Evolutionary conservation across 176 grass and related monocot genomes (phyloP).

Genomic region (Phoenix roebelenii): DNA sequence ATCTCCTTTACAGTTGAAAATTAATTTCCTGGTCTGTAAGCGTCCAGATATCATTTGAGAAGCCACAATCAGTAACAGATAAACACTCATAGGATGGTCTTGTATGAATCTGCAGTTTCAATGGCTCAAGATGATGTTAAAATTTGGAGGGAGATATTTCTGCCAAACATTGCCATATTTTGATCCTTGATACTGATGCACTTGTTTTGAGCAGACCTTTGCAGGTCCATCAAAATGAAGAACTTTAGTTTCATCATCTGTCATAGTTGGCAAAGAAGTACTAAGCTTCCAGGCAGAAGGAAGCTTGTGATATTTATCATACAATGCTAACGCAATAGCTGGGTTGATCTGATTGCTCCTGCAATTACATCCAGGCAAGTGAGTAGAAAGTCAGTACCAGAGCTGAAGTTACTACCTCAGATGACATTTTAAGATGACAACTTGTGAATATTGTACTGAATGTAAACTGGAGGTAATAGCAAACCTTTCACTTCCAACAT

Average conservation of each 20-base stretch:
- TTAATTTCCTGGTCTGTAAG: too few relatives aligned
- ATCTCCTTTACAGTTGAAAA: too few relatives aligned
- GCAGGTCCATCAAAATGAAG: slow-evolving; percentile 56
- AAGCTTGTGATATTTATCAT: slow-evolving; percentile 55
- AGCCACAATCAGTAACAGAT: too few relatives aligned
- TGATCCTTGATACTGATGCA: slow-evolving; percentile 24
- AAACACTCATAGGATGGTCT: too few relatives aligned
- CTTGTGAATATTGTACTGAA: too few relatives aligned
- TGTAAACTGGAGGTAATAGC: neutral
- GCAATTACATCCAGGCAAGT: neutral
- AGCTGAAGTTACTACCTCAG: too few relatives aligned
- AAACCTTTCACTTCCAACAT: slow-evolving; percentile 45
- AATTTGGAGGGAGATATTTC: slow-evolving; percentile 47
- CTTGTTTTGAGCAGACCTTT: slow-evolving; percentile 39
- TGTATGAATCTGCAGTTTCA: slow-evolving; percentile 8
- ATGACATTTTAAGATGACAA: too few relatives aligned
- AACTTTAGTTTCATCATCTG: slow-evolving; percentile 25
- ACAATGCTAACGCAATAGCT: slow-evolving; percentile 43
- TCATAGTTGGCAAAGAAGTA: neutral
- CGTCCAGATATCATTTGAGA: too few relatives aligned
- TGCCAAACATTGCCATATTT: slow-evolving; percentile 36
- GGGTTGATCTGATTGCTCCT: slow-evolving; percentile 41
- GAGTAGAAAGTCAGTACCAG: neutral
- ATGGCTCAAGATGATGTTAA: slow-evolving; percentile 21
- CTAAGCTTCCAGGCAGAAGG: slow-evolving; percentile 50